Percentiles rank a stretch among this genome's conserved stretches.
Evolutionary conservation across 352 stramenopile species (phyloP).

Genomic region (Globisporangium heterothallicum): DNA sequence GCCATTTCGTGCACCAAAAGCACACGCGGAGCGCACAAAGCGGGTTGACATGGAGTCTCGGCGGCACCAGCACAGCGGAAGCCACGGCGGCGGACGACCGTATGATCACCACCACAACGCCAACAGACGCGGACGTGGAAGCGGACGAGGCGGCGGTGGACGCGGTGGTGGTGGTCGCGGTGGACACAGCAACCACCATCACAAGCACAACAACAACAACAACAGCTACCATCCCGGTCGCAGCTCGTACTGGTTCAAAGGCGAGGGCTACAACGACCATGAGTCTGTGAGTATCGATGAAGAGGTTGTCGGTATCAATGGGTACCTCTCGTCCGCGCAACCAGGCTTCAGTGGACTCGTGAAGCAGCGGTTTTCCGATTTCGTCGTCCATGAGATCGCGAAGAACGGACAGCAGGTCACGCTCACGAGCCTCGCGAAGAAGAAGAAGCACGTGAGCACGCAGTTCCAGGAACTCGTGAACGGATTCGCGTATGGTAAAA

Average conservation of each 20-base stretch:
- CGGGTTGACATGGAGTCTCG: slow-evolving; percentile 6
- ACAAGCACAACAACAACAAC: slow-evolving; percentile 1
- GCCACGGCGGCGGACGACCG: not conserved
- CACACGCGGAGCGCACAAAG: not conserved
- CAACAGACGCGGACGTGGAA: slow-evolving; percentile 17
- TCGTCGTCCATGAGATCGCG: slow-evolving; percentile 75
- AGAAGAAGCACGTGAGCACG: slow-evolving; percentile 25
- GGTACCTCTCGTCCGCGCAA: slow-evolving; percentile 32
- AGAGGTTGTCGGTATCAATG: slow-evolving; percentile 51
- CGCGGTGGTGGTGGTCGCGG: slow-evolving; percentile 17
- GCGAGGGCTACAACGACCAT: slow-evolving; percentile 61
- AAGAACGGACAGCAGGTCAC: slow-evolving; percentile 21
- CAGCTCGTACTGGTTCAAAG: slow-evolving; percentile 40
- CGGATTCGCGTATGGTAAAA: slow-evolving; percentile 19
- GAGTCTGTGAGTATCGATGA: slow-evolving; percentile 57
- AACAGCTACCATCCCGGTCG: slow-evolving; percentile 5
- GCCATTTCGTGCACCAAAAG: not conserved
- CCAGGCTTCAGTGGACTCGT: slow-evolving; percentile 59
- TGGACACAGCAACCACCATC: slow-evolving; percentile 9
- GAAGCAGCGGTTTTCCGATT: slow-evolving; percentile 84
- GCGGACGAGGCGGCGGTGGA: slow-evolving; percentile 19
- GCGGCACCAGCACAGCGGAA: slow-evolving; percentile 9
- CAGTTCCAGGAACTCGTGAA: slow-evolving; percentile 37
- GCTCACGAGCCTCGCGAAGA: slow-evolving; percentile 30
- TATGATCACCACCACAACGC: slow-evolving; percentile 12